phyloP scores from a whole-genome alignment of 306 rosid genomes.

The Quercus suber region DNA sequence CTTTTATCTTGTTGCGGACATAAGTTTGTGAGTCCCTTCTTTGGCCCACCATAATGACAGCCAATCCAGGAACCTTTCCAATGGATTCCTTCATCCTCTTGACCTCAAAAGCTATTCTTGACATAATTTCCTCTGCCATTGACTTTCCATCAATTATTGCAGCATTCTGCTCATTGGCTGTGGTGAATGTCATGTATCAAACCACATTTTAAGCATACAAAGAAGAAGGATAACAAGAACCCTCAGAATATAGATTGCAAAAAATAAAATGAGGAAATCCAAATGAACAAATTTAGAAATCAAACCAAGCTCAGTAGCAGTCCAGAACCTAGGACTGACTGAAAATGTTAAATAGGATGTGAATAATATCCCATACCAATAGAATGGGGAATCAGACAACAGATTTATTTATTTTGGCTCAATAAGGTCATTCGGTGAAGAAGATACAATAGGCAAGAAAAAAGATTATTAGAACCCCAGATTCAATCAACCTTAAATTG shows the following conservation, averaged over 20 bases:
- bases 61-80: slow-evolving; percentile 85
- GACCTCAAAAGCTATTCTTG: slow-evolving; percentile 67
- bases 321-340: not conserved
- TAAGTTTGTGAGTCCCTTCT: slow-evolving; percentile 83
- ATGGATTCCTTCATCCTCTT: slow-evolving; percentile 63
- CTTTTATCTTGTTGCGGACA: slow-evolving; percentile 77
- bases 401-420: not conserved
- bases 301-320: slow-evolving; percentile 9
- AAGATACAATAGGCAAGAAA: not conserved
- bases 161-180: slow-evolving; percentile 51
- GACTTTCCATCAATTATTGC: slow-evolving; percentile 65
- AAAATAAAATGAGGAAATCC: not conserved
- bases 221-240: slow-evolving; percentile 15
- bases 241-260: not conserved
- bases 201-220: not conserved
- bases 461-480: not conserved
- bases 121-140: slow-evolving; percentile 60
- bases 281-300: slow-evolving; percentile 2
- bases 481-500: not conserved
- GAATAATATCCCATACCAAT: not conserved
- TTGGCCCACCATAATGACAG: slow-evolving; percentile 74
- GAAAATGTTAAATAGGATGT: not conserved
- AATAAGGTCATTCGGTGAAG: not conserved
- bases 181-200: slow-evolving; percentile 17
- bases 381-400: not conserved